phyloP scores from a whole-genome alignment of 352 stramenopile genomes.

The Phytophthora capsici region DNA sequence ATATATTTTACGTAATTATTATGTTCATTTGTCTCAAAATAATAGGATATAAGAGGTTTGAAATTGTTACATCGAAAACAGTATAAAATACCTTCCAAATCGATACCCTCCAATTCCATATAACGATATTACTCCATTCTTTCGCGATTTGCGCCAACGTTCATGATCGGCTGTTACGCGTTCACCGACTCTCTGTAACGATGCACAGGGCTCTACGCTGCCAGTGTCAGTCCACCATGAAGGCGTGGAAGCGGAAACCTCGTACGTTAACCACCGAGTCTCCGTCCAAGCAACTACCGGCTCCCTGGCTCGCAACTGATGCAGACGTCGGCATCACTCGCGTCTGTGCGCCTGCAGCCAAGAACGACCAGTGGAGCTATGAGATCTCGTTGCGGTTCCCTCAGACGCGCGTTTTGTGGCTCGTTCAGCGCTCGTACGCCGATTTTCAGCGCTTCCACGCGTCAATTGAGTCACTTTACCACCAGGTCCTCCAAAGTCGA shows the following conservation, averaged over 20 bases:
- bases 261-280: neutral
- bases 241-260: slow-evolving; percentile 21
- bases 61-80: neutral
- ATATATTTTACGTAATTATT: neutral
- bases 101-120: too few species aligned
- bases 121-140: slow-evolving; percentile 1
- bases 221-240: slow-evolving; percentile 19
- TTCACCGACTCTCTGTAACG: slow-evolving; percentile 22
- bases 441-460: slow-evolving; percentile 63
- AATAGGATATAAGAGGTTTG: neutral
- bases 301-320: slow-evolving; percentile 47
- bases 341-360: slow-evolving; percentile 17
- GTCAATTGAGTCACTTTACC: slow-evolving; percentile 34
- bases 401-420: slow-evolving; percentile 45
- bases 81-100: too few species aligned
- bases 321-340: slow-evolving; percentile 62
- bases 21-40: neutral
- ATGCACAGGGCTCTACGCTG: slow-evolving; percentile 5
- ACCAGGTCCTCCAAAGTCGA: slow-evolving; percentile 37
- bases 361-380: slow-evolving; percentile 42
- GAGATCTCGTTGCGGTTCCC: slow-evolving; percentile 70
- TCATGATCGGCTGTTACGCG: neutral
- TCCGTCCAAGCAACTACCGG: neutral
- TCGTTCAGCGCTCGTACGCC: slow-evolving; percentile 51
- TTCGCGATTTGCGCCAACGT: slow-evolving; percentile 5